Percentiles rank a stretch among this genome's conserved stretches.
These are phyloP conservation scores for Endoconidiophora polonica DNA, from an alignment of 2,329 filamentous ascomycete genomes.

Conservation along the genomic window DNA sequence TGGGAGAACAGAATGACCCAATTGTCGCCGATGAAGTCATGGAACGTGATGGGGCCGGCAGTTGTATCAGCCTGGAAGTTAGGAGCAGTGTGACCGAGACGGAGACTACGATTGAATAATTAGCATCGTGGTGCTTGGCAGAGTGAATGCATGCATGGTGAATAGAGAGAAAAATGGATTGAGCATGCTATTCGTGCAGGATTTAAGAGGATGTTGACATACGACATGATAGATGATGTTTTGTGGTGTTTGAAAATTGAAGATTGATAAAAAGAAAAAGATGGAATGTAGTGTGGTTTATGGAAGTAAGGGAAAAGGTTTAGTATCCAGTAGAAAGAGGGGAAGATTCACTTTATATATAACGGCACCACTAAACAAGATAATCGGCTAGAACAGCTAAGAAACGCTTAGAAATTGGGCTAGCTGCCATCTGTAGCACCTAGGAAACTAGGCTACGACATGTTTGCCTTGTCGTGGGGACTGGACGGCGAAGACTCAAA, in stretches of 20 bases:
- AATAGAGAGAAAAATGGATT: not conserved
- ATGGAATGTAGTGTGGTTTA: constrained; percentile 2
- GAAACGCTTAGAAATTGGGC: constrained; percentile 10
- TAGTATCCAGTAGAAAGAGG: constrained; percentile 1
- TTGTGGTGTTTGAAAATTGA: not conserved
- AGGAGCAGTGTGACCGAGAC: constrained; percentile 51
- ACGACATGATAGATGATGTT: constrained; percentile 11
- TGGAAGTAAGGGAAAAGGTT: constrained; percentile 1
- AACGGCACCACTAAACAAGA: not conserved
- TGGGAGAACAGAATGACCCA: constrained; percentile 78
- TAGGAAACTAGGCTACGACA: not conserved
- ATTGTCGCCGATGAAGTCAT: constrained; percentile 61
- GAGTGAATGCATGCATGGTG: not conserved
- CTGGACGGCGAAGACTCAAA: not conserved
- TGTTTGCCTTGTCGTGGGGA: not conserved
- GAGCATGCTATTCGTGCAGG: not conserved
- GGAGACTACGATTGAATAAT: constrained; percentile 25
- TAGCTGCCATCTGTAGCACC: too few relatives aligned
- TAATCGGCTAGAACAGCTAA: not conserved
- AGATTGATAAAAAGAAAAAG: not conserved
- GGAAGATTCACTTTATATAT: constrained; percentile 10
- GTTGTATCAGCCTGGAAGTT: constrained; percentile 78
- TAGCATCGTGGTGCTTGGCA: not conserved
- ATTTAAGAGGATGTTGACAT: constrained; percentile 4
- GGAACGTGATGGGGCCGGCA: constrained; percentile 62